These are phyloP conservation scores for Punctularia strigosozonata DNA, from an alignment of 768 basidiomycete genomes.

Conservation along the genomic window DNA sequence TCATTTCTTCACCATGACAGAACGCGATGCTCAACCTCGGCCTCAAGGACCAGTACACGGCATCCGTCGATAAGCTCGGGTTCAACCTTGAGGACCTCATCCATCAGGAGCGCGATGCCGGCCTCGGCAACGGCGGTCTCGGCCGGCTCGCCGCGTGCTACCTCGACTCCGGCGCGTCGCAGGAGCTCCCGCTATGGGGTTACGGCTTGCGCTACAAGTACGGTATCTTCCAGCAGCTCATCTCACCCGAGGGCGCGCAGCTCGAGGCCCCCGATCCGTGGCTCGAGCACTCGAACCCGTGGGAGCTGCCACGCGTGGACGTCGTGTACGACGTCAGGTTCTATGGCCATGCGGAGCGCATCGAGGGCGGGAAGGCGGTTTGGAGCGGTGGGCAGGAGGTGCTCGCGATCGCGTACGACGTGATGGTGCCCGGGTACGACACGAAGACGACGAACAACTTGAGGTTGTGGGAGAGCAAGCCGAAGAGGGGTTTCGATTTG, in stretches of 20 bases:
- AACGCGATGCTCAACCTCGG: conserved; percentile 82
- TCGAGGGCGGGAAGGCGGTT: conserved; percentile 46
- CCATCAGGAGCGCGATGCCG: conserved; percentile 87
- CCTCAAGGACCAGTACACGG: conserved; percentile 62
- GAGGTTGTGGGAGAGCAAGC: conserved; percentile 73
- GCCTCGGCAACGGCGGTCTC: conserved; percentile 88
- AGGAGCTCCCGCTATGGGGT: conserved; percentile 91
- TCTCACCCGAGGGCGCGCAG: conserved; percentile 74
- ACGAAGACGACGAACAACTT: conserved; percentile 88
- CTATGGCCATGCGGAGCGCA: conserved; percentile 71
- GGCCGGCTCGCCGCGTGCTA: conserved; percentile 97
- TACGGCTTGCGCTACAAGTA: conserved; percentile 91
- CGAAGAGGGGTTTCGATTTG: conserved; percentile 86
- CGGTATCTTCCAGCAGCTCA: conserved; percentile 92
- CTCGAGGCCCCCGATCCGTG: conserved; percentile 91
- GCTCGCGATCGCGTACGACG: conserved; percentile 86
- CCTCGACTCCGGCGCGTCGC: conserved; percentile 83
- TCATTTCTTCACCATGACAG: too few relatives aligned
- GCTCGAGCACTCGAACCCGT: conserved; percentile 80
- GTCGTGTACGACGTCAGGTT: conserved; percentile 81
- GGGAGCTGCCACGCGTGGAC: conserved; percentile 82
- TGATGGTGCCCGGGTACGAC: conserved; percentile 83
- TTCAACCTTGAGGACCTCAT: conserved; percentile 85
- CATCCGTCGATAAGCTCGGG: conserved; percentile 66
- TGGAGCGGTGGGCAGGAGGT: conserved; percentile 94